A percentile compares a stretch with the other conserved stretches of the same genome.
Evolutionary conservation across 768 basidiomycete species (phyloP).

Genomic region (Agaricus subrufescens): DNA sequence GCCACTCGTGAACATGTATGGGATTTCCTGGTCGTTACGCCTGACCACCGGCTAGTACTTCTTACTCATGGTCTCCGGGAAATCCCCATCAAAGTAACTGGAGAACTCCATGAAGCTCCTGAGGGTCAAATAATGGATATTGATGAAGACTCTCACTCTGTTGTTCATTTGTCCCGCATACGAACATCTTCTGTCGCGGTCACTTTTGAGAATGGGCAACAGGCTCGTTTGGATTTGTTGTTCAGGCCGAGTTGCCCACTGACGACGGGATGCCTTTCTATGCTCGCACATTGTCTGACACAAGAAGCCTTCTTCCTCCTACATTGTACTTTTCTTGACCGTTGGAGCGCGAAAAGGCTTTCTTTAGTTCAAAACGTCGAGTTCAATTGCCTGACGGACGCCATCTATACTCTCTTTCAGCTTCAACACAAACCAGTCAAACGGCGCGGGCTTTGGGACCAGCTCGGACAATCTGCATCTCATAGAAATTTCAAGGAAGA

Average conservation of each 20-base stretch:
- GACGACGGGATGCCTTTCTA: conserved; percentile 53
- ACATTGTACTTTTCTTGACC: conserved; percentile 49
- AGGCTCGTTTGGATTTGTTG: conserved; percentile 45
- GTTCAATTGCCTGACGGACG: conserved; percentile 50
- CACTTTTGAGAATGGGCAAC: conserved; percentile 46
- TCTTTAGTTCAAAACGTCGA: conserved; percentile 42
- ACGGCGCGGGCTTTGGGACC: conserved; percentile 38
- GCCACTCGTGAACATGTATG: conserved; percentile 58
- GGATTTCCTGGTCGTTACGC: conserved; percentile 67
- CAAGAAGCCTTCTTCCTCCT: conserved; percentile 49
- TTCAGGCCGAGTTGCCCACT: conserved; percentile 52
- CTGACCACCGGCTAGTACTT: conserved; percentile 48
- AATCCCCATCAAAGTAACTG: conserved; percentile 31
- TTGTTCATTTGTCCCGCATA: conserved; percentile 44
- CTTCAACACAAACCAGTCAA: conserved; percentile 21
- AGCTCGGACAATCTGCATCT: conserved; percentile 38
- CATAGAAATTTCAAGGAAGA: conserved; percentile 54
- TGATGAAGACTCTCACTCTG: conserved; percentile 18
- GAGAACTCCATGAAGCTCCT: neutral
- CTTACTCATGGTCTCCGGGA: conserved; percentile 56
- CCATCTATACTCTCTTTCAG: conserved; percentile 46
- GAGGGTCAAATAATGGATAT: conserved; percentile 15
- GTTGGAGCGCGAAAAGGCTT: conserved; percentile 48
- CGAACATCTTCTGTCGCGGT: conserved; percentile 50
- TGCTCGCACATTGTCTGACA: conserved; percentile 60